Conservation (phyloP, 305 asterid genomes). For the Fraxinus sp. region DNA sequence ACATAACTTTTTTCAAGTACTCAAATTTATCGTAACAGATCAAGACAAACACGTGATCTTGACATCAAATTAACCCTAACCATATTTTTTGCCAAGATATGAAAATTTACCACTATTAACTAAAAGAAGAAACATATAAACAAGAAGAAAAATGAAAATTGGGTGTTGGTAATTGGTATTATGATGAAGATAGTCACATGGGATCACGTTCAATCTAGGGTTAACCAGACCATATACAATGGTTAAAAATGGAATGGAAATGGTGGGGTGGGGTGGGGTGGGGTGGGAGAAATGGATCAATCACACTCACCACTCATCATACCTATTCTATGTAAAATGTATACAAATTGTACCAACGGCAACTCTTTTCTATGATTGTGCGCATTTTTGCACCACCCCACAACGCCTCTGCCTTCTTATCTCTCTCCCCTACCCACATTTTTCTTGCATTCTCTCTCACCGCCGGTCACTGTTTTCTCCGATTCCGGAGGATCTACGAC, state of each 20-base stretch:
- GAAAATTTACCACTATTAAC: neutral
- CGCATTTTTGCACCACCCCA: slow-evolving; percentile 35
- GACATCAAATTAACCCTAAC: neutral
- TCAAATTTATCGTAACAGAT: no score
- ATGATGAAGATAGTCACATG: neutral
- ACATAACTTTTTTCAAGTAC: neutral
- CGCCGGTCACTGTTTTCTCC: slow-evolving; percentile 27
- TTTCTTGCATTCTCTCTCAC: slow-evolving; percentile 8
- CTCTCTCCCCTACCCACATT: slow-evolving; percentile 7
- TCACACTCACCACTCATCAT: neutral
- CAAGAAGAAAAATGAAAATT: neutral
- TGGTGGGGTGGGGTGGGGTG: neutral
- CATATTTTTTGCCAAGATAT: neutral
- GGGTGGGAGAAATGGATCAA: neutral
- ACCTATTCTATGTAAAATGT: neutral
- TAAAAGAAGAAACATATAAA: no score
- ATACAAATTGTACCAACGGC: slow-evolving; percentile 15
- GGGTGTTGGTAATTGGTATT: neutral
- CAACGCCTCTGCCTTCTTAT: slow-evolving; percentile 26
- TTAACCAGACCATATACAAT: neutral
- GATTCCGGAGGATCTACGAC: slow-evolving; percentile 26
- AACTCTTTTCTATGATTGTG: slow-evolving; percentile 22
- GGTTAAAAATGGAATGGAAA: neutral
- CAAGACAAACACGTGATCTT: neutral
- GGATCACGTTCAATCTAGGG: neutral